These are phyloP conservation scores for Westerdykella aurantiaca DNA, from an alignment of 2,329 filamentous ascomycete species.

Conservation along the genomic window DNA sequence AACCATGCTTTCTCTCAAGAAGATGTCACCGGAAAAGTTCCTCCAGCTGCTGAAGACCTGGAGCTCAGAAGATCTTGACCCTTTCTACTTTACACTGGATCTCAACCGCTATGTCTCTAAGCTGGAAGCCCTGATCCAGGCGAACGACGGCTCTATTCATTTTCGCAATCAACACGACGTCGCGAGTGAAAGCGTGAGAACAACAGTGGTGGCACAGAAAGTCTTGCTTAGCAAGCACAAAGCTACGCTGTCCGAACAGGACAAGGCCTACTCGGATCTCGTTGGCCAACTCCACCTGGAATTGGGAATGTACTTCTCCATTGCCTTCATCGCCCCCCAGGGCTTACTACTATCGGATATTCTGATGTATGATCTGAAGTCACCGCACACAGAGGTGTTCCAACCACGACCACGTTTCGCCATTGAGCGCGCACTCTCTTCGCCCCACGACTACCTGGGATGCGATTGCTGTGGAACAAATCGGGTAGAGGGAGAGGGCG, in stretches of 20 bases:
- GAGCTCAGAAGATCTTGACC: conserved; percentile 4
- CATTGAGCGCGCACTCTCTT: conserved; percentile 64
- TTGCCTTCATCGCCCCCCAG: conserved; percentile 45
- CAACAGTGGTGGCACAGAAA: conserved; percentile 74
- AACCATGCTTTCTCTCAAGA: conserved; percentile 54
- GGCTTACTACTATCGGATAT: conserved; percentile 61
- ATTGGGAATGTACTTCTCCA: conserved; percentile 45
- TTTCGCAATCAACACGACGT: conserved; percentile 72
- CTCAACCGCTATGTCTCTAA: conserved; percentile 29
- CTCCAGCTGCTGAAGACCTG: conserved; percentile 40
- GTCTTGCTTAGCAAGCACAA: conserved; percentile 74
- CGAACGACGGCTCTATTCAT: conserved; percentile 26
- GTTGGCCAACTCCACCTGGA: conserved; percentile 53
- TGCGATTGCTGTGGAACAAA: conserved; percentile 59
- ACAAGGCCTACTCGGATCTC: conserved; percentile 63
- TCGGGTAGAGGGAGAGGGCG: conserved; percentile 36
- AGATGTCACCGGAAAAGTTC: conserved; percentile 53
- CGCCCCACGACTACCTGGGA: conserved; percentile 70
- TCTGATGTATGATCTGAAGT: conserved; percentile 68
- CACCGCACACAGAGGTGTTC: conserved; percentile 68
- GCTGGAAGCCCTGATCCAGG: conserved; percentile 21
- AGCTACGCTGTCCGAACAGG: conserved; percentile 62
- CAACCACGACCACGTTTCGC: conserved; percentile 65
- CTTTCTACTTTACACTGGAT: conserved; percentile 17
- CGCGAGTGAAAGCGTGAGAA: conserved; percentile 63